Evolutionary conservation across 108 stramenopile genomes (phyloP).

Genomic region (Cyclotella atomus): DNA sequence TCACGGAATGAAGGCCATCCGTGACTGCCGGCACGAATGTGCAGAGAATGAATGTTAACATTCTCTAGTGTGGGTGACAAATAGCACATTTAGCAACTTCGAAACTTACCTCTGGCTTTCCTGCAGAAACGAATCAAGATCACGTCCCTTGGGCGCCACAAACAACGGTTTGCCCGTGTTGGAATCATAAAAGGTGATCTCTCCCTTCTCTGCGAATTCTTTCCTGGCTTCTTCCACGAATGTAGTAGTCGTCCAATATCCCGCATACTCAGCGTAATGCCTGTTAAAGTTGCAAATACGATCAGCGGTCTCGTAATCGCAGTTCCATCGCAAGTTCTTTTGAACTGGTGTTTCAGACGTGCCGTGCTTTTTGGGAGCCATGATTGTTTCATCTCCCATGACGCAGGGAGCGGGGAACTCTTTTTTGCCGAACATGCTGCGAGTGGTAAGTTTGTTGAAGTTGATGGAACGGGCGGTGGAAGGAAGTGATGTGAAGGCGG

Average conservation of each 20-base stretch:
- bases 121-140: conserved; percentile 73
- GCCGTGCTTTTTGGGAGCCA: conserved; percentile 83
- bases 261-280: conserved; percentile 86
- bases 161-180: conserved; percentile 85
- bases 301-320: conserved; percentile 78
- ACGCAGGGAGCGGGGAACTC: conserved; percentile 71
- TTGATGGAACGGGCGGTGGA: background rate
- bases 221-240: conserved; percentile 57
- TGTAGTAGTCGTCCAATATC: conserved; percentile 76
- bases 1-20: conserved; percentile 92
- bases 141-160: conserved; percentile 78
- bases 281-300: conserved; percentile 89
- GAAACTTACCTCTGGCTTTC: conserved; percentile 58
- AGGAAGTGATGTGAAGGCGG: conserved; percentile 5
- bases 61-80: too few relatives aligned
- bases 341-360: conserved; percentile 77
- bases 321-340: conserved; percentile 79
- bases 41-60: too few relatives aligned
- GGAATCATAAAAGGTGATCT: conserved; percentile 83
- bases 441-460: conserved; percentile 30
- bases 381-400: conserved; percentile 88
- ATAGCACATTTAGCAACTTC: background rate
- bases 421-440: conserved; percentile 37
- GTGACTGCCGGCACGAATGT: too few relatives aligned
- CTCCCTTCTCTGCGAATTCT: conserved; percentile 36